These are phyloP conservation scores for Crithidia bombi DNA, from an alignment of 208 protist species.

Conservation along the genomic window DNA sequence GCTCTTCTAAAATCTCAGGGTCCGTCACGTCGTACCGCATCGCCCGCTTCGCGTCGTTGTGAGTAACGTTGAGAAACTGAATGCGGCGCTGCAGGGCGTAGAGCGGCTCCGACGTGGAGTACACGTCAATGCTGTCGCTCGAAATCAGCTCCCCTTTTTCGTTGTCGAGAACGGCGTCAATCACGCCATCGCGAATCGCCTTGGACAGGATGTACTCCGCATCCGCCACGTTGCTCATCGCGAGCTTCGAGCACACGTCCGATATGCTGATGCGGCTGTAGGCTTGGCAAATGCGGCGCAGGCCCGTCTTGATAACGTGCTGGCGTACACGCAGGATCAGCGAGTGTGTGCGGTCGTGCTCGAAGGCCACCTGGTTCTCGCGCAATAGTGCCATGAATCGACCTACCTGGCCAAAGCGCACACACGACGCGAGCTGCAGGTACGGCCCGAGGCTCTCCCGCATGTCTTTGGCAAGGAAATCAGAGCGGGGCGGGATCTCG, in stretches of 20 bases:
- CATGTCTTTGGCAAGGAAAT: constrained; percentile 90
- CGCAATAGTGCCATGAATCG: constrained; percentile 94
- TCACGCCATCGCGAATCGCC: constrained; percentile 97
- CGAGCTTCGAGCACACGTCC: constrained; percentile 96
- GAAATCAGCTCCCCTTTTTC: constrained; percentile 92
- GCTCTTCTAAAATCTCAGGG: constrained; percentile 79
- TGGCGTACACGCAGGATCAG: constrained; percentile 96
- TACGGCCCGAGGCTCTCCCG: constrained; percentile 93
- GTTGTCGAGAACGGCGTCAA: constrained; percentile 97
- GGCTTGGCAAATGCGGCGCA: constrained; percentile 96
- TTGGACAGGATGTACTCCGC: constrained; percentile 98
- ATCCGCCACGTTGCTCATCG: constrained; percentile 95
- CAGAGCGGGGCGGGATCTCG: constrained; percentile 96
- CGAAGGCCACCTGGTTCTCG: constrained; percentile 88
- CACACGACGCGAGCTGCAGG: constrained; percentile 94
- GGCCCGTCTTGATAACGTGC: constrained; percentile 98
- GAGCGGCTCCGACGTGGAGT: constrained; percentile 96
- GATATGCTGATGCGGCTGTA: constrained; percentile 97
- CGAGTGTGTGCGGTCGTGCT: constrained; percentile 95
- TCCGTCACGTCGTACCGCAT: constrained; percentile 89
- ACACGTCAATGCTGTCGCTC: constrained; percentile 95
- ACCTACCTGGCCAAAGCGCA: constrained; percentile 94
- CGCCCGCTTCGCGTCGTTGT: constrained; percentile 96
- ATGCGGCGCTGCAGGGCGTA: constrained; percentile 95
- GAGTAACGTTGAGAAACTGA: constrained; percentile 94